phyloP scores from a whole-genome alignment of 345 rosid species.

The Brassica juncea region DNA sequence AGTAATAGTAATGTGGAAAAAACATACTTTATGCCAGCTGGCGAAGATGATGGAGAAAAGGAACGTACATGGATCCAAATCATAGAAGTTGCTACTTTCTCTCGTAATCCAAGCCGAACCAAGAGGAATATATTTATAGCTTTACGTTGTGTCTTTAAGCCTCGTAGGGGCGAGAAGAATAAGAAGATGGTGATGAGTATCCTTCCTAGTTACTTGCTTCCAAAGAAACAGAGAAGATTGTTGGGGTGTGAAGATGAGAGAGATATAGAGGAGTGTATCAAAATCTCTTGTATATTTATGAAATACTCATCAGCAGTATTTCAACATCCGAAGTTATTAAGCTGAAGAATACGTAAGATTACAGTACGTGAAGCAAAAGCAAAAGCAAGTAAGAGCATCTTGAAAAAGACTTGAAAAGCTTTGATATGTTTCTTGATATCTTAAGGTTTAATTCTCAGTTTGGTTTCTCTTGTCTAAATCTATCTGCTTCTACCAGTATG shows the following conservation, averaged over 20 bases:
- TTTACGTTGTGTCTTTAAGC: background rate
- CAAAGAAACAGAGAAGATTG: conserved; percentile 35
- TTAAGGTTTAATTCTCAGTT: conserved; percentile 16
- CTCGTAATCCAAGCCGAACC: conserved; percentile 88
- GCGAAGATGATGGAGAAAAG: conserved; percentile 44
- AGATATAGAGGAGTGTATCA: conserved; percentile 27
- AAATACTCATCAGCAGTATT: conserved; percentile 51
- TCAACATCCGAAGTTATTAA: conserved; percentile 47
- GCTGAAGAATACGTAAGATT: conserved; percentile 40
- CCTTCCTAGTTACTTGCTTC: conserved; percentile 17
- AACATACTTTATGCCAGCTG: conserved; percentile 38
- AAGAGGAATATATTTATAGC: conserved; percentile 58
- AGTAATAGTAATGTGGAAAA: background rate
- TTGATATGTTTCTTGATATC: background rate
- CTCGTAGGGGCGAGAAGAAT: background rate
- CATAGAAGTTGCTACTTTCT: conserved; percentile 87
- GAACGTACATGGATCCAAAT: conserved; percentile 76
- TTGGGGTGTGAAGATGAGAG: conserved; percentile 20
- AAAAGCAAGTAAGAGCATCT: conserved; percentile 50
- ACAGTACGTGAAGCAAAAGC: conserved; percentile 69
- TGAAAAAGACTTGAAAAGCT: conserved; percentile 18
- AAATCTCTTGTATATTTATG: conserved; percentile 36
- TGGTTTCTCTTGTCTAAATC: conserved; percentile 27
- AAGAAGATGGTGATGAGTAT: background rate
- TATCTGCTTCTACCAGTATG: background rate